phyloP scores from a whole-genome alignment of 2,329 filamentous ascomycete species.

The Cladophialophora chaetospira region DNA sequence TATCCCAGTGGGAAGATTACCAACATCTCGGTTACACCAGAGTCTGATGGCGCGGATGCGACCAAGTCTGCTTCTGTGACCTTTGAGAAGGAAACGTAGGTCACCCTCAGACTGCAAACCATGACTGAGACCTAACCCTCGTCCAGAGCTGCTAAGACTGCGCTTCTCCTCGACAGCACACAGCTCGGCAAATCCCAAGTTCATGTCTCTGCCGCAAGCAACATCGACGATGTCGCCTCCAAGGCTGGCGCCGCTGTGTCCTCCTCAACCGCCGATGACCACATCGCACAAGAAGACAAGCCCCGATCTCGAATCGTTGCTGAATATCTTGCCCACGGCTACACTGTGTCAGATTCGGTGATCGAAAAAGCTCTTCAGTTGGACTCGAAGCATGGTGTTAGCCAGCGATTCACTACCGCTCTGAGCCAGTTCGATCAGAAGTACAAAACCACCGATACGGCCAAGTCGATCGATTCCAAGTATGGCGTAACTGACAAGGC shows the following conservation, averaged over 20 bases:
- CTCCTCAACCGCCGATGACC: conserved; percentile 52
- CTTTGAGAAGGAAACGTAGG: conserved; percentile 88
- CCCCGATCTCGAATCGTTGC: conserved; percentile 89
- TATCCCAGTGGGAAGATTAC: conserved; percentile 80
- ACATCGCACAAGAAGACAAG: conserved; percentile 94
- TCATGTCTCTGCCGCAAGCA: conserved; percentile 73
- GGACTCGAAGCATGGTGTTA: conserved; percentile 87
- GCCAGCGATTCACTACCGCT: conserved; percentile 73
- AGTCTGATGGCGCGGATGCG: conserved; percentile 56
- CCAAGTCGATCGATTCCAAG: conserved; percentile 77
- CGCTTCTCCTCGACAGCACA: conserved; percentile 94
- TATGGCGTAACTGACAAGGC: conserved; percentile 80
- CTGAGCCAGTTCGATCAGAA: conserved; percentile 78
- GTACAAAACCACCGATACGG: conserved; percentile 85
- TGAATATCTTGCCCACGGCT: conserved; percentile 95
- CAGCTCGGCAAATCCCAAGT: conserved; percentile 77
- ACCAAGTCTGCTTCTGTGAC: conserved; percentile 85
- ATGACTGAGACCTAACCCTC: background rate
- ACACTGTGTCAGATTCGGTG: conserved; percentile 74
- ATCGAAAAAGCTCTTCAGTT: conserved; percentile 83
- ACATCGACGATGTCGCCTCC: conserved; percentile 64
- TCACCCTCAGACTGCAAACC: background rate
- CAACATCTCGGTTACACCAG: conserved; percentile 72
- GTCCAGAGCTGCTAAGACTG: conserved; percentile 79
- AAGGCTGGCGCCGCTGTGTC: conserved; percentile 60